Percentiles rank a stretch among this genome's conserved stretches.
Evolutionary conservation across 78 protist genomes (phyloP).

Genomic region (Isochrysis galbana): DNA sequence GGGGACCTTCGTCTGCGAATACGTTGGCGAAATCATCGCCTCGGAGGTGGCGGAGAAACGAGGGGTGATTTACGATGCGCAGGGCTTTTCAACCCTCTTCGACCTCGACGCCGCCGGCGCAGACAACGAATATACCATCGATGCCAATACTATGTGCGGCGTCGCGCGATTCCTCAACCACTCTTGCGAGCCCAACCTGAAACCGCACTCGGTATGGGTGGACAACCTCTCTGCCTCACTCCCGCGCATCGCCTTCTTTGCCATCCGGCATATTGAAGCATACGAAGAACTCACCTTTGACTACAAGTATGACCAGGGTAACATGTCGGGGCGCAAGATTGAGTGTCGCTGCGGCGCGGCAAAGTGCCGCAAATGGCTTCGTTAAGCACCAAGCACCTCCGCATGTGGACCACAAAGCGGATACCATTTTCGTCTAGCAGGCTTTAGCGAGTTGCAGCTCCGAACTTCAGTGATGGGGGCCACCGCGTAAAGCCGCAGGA

Average conservation of each 20-base stretch:
- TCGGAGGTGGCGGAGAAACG: conserved; percentile 62
- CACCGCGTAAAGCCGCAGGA: too few species aligned
- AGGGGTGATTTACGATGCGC: conserved; percentile 51
- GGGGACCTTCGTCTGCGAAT: conserved; percentile 69
- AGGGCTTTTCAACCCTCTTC: conserved; percentile 48
- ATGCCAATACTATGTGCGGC: conserved; percentile 58
- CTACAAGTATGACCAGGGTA: conserved; percentile 40
- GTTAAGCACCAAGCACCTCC: neutral
- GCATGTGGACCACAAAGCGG: too few species aligned
- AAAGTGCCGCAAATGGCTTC: conserved; percentile 54
- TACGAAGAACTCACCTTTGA: conserved; percentile 65
- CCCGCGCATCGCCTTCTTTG: conserved; percentile 63
- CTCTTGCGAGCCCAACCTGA: conserved; percentile 70
- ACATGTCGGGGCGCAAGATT: neutral
- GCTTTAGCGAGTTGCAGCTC: too few species aligned
- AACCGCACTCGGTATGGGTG: conserved; percentile 2
- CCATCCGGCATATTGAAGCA: conserved; percentile 1
- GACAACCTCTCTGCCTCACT: conserved; percentile 17
- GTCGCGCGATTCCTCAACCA: conserved; percentile 73
- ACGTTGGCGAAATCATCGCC: conserved; percentile 53
- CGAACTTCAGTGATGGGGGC: too few species aligned
- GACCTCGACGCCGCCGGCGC: conserved; percentile 41
- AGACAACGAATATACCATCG: conserved; percentile 32
- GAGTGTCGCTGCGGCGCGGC: conserved; percentile 61
- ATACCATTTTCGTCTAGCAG: too few species aligned